Conservation (phyloP, 2,329 filamentous ascomycete species). For the Pyrenophora seminiperda region DNA sequence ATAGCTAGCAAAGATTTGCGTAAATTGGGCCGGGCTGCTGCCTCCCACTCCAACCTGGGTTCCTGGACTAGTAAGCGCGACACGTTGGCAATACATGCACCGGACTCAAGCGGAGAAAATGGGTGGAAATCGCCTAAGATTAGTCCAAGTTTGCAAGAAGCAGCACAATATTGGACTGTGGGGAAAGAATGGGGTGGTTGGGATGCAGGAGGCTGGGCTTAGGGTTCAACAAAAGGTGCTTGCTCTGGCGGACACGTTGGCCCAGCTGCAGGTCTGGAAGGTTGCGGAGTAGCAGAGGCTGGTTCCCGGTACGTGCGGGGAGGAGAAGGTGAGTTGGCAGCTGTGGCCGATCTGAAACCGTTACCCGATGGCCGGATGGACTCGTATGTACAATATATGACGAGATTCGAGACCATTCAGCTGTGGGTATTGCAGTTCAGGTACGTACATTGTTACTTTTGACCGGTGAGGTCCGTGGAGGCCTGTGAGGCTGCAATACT, state of each 20-base stretch:
- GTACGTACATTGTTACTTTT: constrained; percentile 6
- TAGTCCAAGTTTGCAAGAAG: not conserved
- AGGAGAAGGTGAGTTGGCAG: constrained; percentile 15
- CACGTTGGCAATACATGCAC: constrained; percentile 14
- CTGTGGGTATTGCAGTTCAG: constrained; percentile 11
- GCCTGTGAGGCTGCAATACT: constrained; percentile 24
- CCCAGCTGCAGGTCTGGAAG: not conserved
- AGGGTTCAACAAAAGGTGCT: not conserved
- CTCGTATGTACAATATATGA: constrained; percentile 2
- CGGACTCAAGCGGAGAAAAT: constrained; percentile 5
- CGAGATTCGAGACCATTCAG: constrained; percentile 9
- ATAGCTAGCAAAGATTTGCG: constrained; percentile 1
- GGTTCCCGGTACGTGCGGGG: constrained; percentile 12
- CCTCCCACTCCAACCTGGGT: constrained; percentile 2
- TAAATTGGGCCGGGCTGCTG: constrained; percentile 8
- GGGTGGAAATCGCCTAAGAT: no score
- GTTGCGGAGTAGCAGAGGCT: not conserved
- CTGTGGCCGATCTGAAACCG: constrained; percentile 2
- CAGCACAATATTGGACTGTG: constrained; percentile 10
- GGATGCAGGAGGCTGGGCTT: constrained; percentile 5
- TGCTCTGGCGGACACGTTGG: constrained; percentile 6
- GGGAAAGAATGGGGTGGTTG: constrained; percentile 6
- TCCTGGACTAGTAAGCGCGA: constrained; percentile 3
- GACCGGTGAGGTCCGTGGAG: constrained; percentile 29
- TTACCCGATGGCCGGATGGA: constrained; percentile 9